Conservation (phyloP, 768 basidiomycete species). For the Cytidiella melzeri region DNA sequence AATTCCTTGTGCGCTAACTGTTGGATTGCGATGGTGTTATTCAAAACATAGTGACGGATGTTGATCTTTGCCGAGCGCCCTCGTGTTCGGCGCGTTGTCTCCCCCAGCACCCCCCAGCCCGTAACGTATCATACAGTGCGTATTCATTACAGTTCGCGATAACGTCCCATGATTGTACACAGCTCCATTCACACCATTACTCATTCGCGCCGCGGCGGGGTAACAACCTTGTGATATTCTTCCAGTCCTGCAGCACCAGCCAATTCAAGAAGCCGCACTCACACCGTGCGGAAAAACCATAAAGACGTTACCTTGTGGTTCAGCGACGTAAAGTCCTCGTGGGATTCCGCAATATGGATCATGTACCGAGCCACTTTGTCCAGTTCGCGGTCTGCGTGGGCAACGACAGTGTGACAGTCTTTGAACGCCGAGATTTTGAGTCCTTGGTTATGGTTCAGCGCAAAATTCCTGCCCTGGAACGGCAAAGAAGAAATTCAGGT, state of each 20-base stretch:
- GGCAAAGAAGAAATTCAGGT: background rate
- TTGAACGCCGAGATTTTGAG: slow-evolving; percentile 82
- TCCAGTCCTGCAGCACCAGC: background rate
- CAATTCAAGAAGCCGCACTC: too few species aligned
- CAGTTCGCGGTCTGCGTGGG: slow-evolving; percentile 64
- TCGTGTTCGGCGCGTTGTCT: too few species aligned
- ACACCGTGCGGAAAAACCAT: background rate
- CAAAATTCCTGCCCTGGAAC: slow-evolving; percentile 72
- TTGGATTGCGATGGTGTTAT: too few species aligned
- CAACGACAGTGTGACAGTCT: slow-evolving; percentile 61
- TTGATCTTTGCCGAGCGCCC: too few species aligned
- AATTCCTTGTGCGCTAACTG: too few species aligned
- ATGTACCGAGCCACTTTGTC: slow-evolving; percentile 60
- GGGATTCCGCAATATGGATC: slow-evolving; percentile 49
- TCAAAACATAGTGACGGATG: too few species aligned
- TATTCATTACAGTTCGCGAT: too few species aligned
- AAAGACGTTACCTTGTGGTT: slow-evolving; percentile 57
- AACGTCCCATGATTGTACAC: too few species aligned
- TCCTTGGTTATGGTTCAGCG: slow-evolving; percentile 78
- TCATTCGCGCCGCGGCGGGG: too few species aligned
- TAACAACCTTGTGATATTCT: background rate
- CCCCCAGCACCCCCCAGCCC: too few species aligned
- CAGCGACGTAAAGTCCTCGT: slow-evolving; percentile 53
- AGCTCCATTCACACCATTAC: too few species aligned
- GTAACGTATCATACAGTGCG: too few species aligned